Evolutionary conservation across 306 rosid species (phyloP).

Genomic region (Senna tora): DNA sequence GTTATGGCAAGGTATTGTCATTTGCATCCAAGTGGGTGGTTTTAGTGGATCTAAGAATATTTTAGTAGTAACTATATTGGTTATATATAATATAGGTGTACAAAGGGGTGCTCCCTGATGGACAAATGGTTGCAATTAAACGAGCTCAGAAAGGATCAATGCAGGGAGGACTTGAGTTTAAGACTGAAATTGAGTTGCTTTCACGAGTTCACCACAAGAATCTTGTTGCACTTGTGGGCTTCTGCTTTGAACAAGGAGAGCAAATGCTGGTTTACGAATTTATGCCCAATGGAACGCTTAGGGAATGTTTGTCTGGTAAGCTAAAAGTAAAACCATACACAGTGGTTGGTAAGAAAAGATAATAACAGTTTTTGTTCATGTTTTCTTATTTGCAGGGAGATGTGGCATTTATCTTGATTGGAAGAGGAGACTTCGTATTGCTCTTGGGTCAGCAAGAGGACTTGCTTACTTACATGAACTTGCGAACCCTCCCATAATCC

Average conservation of each 20-base stretch:
- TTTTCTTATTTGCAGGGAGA: constrained; percentile 53
- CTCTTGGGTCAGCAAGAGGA: constrained; percentile 97
- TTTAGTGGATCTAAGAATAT: no score
- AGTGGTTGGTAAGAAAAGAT: no score
- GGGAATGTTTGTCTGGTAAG: constrained; percentile 78
- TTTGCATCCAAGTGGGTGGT: no score
- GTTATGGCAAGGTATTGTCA: constrained; percentile 85
- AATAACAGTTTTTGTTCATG: no score
- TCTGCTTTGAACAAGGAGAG: constrained; percentile 95
- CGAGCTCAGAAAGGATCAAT: constrained; percentile 96
- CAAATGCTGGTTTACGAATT: constrained; percentile 91
- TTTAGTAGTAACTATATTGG: no score
- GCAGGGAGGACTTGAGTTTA: constrained; percentile 96
- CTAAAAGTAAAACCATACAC: not conserved
- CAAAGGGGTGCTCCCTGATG: constrained; percentile 74
- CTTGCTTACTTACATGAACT: constrained; percentile 94
- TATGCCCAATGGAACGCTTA: constrained; percentile 83
- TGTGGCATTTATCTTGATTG: constrained; percentile 83
- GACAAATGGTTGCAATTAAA: constrained; percentile 81
- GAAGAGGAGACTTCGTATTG: constrained; percentile 91
- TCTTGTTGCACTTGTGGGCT: constrained; percentile 91
- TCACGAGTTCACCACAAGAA: constrained; percentile 99
- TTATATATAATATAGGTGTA: constrained; percentile 84
- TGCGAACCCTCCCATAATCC: constrained; percentile 96
- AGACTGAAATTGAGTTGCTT: constrained; percentile 92